Percentiles rank a stretch among this genome's conserved stretches.
Evolutionary conservation across 306 rosid species (phyloP).

Genomic region (Begonia masoniana): DNA sequence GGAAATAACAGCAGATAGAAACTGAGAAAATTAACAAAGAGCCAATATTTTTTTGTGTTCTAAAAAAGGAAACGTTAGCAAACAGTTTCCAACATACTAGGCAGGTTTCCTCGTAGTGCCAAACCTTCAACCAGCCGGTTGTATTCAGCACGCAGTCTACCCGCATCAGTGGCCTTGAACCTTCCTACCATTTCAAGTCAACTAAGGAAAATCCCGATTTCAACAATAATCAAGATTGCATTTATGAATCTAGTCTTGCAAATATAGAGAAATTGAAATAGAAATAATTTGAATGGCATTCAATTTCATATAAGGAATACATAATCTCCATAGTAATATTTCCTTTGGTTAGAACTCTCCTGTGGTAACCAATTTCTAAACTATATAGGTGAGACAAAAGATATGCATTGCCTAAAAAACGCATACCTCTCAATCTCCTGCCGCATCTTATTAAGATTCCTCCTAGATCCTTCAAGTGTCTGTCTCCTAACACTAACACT

Average conservation of each 20-base stretch:
- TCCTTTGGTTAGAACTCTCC: too few species aligned
- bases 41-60: not conserved
- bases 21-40: not conserved
- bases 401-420: not conserved
- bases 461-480: slow-evolving; percentile 87
- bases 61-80: slow-evolving; percentile 2
- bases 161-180: slow-evolving; percentile 96
- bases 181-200: slow-evolving; percentile 83
- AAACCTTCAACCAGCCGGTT: slow-evolving; percentile 85
- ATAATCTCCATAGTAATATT: too few species aligned
- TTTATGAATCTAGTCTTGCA: too few species aligned
- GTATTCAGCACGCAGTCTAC: slow-evolving; percentile 88
- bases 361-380: too few species aligned
- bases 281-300: too few species aligned
- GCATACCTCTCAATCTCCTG: slow-evolving; percentile 84
- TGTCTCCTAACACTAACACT: slow-evolving; percentile 97
- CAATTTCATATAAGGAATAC: too few species aligned
- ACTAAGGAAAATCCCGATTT: slow-evolving; percentile 12
- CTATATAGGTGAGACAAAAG: too few species aligned
- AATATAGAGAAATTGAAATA: too few species aligned
- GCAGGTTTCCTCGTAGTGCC: slow-evolving; percentile 84
- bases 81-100: slow-evolving; percentile 30
- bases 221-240: too few species aligned
- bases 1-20: slow-evolving; percentile 7
- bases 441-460: slow-evolving; percentile 72